Evolutionary conservation across 176 grass and related monocot species (phyloP), one percentile per base, ranked within the genome.

Genomic region (Juncus effusus): DNA sequence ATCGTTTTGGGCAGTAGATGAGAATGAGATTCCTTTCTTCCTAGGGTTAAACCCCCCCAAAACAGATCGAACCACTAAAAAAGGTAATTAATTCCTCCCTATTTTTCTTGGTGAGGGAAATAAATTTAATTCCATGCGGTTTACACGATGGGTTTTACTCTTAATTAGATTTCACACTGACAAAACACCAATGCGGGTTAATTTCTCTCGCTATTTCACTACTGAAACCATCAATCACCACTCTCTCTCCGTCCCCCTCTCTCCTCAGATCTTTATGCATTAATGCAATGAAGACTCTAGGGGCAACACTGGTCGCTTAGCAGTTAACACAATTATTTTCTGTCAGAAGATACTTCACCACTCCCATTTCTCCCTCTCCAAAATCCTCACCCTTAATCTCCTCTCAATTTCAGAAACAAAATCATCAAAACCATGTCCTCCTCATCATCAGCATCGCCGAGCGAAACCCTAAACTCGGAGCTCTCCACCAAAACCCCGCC

Each of bases 401-500:
- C 44, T 47, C 44, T 47, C 2, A 47, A 60, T 72, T 72, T 72
- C 69, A 70, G 51, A 13, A 63, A 35, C 15, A n/a, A 59, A 74
- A 28, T 28, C 19, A 28, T 28, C 19, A 28, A 28, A 28, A 28
- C 19, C 19, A 28, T 28, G 19, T 28, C 19, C 19, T 28, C 19
- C 19, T 28, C 19, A 0, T 28, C 19, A 28, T 28, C 60, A 38
- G 85, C 85, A 82, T 82, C 87, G 58, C 63, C 73, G 8, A 59
- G 62, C 53, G 83, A 85, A 16, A 59, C 19, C 16, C 82, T 90
- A 11, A 52, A 78, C 35, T 40, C 67, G 5, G 72, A 85, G 36
- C 58, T 90, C 16, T 85, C 65, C 9, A 79, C 80, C 58, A 84
- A 51, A 70, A 90, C 82, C 1, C 87, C 87, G 37, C 82, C 83